Conservation (phyloP, 108 stramenopile genomes). For the Mediolabrus comicus region DNA sequence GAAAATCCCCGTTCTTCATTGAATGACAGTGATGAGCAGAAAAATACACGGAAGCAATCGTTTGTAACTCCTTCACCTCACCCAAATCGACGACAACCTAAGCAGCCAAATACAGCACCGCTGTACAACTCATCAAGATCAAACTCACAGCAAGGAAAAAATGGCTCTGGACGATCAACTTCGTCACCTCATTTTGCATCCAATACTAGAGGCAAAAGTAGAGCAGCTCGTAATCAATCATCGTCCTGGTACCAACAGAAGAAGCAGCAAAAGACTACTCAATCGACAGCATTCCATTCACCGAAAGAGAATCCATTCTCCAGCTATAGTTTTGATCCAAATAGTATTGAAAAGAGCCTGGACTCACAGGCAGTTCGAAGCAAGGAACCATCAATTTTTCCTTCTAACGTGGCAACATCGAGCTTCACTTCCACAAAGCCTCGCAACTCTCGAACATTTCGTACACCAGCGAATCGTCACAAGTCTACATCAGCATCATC, state of each 20-base stretch:
- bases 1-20: neutral
- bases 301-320: constrained; percentile 78
- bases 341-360: constrained; percentile 64
- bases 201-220: constrained; percentile 2
- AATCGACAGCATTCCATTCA: constrained; percentile 45
- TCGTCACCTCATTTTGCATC: constrained; percentile 6
- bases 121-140: constrained; percentile 3
- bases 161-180: neutral
- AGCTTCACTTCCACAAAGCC: constrained; percentile 1
- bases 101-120: neutral
- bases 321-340: constrained; percentile 79
- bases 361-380: constrained; percentile 19
- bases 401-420: neutral
- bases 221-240: constrained; percentile 2
- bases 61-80: constrained; percentile 45
- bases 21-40: neutral
- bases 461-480: constrained; percentile 26
- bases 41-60: neutral
- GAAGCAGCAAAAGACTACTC: constrained; percentile 22
- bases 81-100: constrained; percentile 2
- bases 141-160: neutral
- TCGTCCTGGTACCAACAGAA: constrained; percentile 40
- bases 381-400: constrained; percentile 34
- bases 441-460: constrained; percentile 12
- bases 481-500: constrained; percentile 15